Base-by-base conservation (phyloP, 2,329 filamentous ascomycete species). In the Sordariomycetes sp. region DNA sequence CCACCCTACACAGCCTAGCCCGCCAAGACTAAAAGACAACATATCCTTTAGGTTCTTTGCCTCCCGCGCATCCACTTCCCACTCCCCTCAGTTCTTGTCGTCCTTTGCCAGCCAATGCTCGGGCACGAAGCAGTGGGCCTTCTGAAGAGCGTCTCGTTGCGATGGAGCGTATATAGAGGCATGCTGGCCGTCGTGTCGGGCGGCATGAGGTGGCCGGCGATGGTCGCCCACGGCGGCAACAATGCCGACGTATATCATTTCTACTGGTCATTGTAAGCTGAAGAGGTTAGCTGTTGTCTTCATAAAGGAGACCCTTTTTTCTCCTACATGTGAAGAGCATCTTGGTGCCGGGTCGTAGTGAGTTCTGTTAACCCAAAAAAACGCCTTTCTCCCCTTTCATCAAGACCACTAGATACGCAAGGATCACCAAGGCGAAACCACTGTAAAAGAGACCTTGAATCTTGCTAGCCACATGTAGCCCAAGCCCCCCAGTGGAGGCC, bases 151-250 rank as follows among this genome's bases (percentile, higher is more conserved):
- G 58, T 57, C 4, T 59, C 51, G 54, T 66, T 63, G 22, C 64
- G 62, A 57, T 67, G 65, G 42, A 67, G 60, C 15, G 61, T 64
- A 53, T 63, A 67, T 0, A 64, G 62, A 7, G 61, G 57, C 58
- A 64, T 62, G 25, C 62, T 58, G 2, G 66, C 64, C 3, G 61
- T 57, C 0, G 63, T 65, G 17, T 61, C 61, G 2, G 62, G 58
- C 0, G 64, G 63, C 2, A 67, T 61, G 1, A 10, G 28, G 36
- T 61, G 59, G 36, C 65, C 64, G 39, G 65, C 62, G 15, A 67
- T 59, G 10, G 42, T 55, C 2, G 17, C 15, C 10, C 36, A 39
- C 36, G 15, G 36, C 36, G 12, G 36, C 36, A 12, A 12, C 36
- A 39, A 17, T 17, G 10, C 36, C 36, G 36, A 39, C 36, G 15